Evolutionary conservation across 2,329 filamentous ascomycete species (phyloP).

Genomic region (Botrytis pseudocinerea): DNA sequence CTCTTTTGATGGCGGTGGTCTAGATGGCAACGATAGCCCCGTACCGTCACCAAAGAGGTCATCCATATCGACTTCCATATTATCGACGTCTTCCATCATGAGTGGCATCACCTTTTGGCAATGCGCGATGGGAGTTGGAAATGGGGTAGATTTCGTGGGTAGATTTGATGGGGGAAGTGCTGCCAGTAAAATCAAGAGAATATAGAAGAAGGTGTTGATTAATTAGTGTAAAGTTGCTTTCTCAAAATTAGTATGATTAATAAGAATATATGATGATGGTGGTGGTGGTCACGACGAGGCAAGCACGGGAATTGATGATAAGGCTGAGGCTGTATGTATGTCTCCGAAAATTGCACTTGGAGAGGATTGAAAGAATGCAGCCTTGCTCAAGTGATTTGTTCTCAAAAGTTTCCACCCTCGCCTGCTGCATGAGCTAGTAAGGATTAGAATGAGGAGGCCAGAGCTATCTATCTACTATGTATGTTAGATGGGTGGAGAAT

Average conservation of each 20-base stretch:
- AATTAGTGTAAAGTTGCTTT: neutral
- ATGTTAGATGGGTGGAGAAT: neutral
- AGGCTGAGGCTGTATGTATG: neutral
- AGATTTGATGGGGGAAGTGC: neutral
- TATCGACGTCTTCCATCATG: constrained; percentile 55
- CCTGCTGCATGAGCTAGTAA: constrained; percentile 17
- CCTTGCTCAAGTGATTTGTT: neutral
- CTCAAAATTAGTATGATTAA: neutral
- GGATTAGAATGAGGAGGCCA: constrained; percentile 11
- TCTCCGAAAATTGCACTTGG: neutral
- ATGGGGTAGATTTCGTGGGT: neutral
- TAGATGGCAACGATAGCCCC: constrained; percentile 56
- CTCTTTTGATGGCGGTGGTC: constrained; percentile 55
- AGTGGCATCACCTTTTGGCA: constrained; percentile 45
- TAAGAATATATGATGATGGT: neutral
- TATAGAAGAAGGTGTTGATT: neutral
- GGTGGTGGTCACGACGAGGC: neutral
- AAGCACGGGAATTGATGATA: neutral
- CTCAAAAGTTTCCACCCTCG: neutral
- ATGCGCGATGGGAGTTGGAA: neutral
- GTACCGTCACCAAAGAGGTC: constrained; percentile 76
- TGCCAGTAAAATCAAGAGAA: neutral
- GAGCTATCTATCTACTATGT: neutral
- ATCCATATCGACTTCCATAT: constrained; percentile 61
- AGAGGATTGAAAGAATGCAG: constrained; percentile 2